Evolutionary conservation across 1,139 yeast genomes (phyloP), one percentile per base, ranked within the genome.

Genomic region (Saccharomyces pastorianus): DNA sequence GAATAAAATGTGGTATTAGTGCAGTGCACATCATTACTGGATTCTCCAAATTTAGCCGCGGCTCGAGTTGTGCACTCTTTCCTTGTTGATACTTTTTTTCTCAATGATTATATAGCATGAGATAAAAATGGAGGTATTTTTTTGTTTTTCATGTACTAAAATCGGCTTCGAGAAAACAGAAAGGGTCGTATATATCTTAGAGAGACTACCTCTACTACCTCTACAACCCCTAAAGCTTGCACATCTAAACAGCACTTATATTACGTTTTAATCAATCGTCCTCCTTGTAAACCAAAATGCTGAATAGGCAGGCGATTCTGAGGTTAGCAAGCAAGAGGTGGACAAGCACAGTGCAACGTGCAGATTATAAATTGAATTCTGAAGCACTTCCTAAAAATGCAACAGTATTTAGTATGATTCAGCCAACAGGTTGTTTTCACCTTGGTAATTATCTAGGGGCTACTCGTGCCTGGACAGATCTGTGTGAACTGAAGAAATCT

Each of bases 371-470:
- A 51, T 50, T 61, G n/a, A 47, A 52, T 42, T 17, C 58, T 13
- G 51, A 52, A 20, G 62, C 60, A 28, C 46, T 70, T 11, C 68
- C 73, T 2, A 55, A 55, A n/a, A 55, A 68, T 52, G 67, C 74
- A 1, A 66, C 71, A 7, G 70, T 83, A 2, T 84, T 84, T 60
- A 83, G 89, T 50, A 76, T 85, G 58, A 86, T 93, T 51, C 99
- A 93, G 69, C 99, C 99, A 1, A 90, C 98, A 0, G 99, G 99
- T 0, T 80, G 77, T 50, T 85, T 93, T 63, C 99, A 95, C 70
- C 65, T 95, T 26, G 99, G 99, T 1, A 93, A 93, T 69, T 89
- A 90, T 64, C 77, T 93, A 6, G 99, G 99, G 0, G 97, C 99
- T 0, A 80, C 91, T 1, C 74, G 84, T 51, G 78, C 84, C 42